phyloP scores from a whole-genome alignment of 73 alveolate species.

The Durusdinium trenchii region DNA sequence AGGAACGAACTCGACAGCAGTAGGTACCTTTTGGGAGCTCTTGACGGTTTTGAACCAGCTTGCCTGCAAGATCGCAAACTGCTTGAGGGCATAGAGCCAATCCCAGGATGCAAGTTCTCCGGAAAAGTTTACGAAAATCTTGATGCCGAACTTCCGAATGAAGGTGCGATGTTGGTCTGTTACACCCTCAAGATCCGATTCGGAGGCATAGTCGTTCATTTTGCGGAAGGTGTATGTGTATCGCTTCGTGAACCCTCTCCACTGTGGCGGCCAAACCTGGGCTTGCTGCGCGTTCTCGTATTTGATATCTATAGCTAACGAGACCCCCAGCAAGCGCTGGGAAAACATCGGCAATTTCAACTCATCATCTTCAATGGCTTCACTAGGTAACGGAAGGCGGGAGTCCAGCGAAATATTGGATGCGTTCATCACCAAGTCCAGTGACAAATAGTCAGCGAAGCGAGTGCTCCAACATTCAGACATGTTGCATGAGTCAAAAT shows the following conservation, averaged over 20 bases:
- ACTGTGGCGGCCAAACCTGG: neutral
- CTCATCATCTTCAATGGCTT: neutral
- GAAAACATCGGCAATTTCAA: neutral
- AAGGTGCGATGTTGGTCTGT: neutral
- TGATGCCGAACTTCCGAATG: conserved; percentile 56
- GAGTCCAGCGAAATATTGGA: conserved; percentile 29
- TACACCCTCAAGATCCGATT: neutral
- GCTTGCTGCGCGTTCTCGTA: neutral
- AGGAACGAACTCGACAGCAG: too few relatives aligned
- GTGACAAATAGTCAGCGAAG: conserved; percentile 35
- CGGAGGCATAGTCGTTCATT: conserved; percentile 61
- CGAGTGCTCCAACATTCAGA: conserved; percentile 18
- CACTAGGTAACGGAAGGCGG: conserved; percentile 38
- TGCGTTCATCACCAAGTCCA: conserved; percentile 19
- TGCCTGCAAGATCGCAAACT: conserved; percentile 43
- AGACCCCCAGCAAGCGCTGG: conserved; percentile 37
- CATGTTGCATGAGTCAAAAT: neutral
- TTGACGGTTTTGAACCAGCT: neutral
- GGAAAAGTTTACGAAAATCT: conserved; percentile 27
- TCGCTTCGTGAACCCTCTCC: neutral
- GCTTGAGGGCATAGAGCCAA: conserved; percentile 22
- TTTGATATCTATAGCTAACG: conserved; percentile 12
- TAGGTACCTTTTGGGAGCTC: neutral
- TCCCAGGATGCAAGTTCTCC: conserved; percentile 16
- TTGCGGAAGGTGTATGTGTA: conserved; percentile 46